Conservation (phyloP, 257 asterid genomes). For the Mentha longifolia region DNA sequence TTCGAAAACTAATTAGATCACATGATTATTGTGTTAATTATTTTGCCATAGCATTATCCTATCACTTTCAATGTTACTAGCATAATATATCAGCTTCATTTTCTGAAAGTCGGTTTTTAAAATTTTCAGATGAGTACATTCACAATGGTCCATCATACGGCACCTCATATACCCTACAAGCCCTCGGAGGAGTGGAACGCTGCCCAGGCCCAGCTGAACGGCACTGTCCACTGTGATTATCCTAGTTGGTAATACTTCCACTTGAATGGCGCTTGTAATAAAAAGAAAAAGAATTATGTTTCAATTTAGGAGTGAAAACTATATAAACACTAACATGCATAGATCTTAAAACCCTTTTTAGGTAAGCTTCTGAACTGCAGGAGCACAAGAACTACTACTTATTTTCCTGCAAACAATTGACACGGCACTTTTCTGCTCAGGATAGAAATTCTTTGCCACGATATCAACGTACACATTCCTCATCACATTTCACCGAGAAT, state of each 20-base stretch:
- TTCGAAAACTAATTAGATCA: too few relatives aligned
- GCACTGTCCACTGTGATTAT: conserved; percentile 95
- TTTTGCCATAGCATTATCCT: background rate
- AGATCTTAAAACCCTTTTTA: background rate
- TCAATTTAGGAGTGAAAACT: conserved; percentile 1
- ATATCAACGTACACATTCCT: conserved; percentile 95
- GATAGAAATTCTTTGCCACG: conserved; percentile 91
- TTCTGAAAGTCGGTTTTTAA: background rate
- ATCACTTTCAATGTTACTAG: background rate
- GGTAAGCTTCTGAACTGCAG: background rate
- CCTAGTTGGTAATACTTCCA: conserved; percentile 68
- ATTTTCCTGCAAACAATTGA: conserved; percentile 1
- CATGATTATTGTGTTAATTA: background rate
- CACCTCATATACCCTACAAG: conserved; percentile 97
- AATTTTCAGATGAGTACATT: conserved; percentile 90
- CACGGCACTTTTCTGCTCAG: conserved; percentile 50
- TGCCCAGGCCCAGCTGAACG: conserved; percentile 95
- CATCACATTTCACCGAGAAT: conserved; percentile 92
- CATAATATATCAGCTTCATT: background rate
- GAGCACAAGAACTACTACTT: background rate
- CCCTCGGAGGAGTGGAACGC: conserved; percentile 86
- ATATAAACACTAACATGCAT: background rate
- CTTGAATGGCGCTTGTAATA: conserved; percentile 3
- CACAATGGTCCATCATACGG: conserved; percentile 98
- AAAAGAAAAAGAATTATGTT: background rate